Percentiles rank a stretch among this genome's conserved stretches.
Conservation (phyloP, 352 stramenopile species). For the Globisporangium ultimum region DNA sequence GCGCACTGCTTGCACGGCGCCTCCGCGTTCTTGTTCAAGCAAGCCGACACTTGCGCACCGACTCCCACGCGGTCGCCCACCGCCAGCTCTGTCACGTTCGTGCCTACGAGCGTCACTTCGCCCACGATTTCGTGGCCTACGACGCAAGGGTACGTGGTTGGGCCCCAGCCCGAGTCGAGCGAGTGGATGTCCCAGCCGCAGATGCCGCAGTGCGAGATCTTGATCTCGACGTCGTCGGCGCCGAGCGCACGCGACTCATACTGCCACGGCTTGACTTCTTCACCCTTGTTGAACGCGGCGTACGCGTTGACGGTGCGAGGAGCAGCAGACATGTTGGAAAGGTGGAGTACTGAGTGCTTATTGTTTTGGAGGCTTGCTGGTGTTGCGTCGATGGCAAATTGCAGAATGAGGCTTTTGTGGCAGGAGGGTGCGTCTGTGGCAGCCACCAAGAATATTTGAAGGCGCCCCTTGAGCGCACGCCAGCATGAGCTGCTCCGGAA, state of each 20-base stretch:
- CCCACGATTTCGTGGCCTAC: slow-evolving; percentile 58
- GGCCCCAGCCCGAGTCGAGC: slow-evolving; percentile 43
- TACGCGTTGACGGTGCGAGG: too few species aligned
- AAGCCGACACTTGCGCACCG: slow-evolving; percentile 71
- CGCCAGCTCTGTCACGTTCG: slow-evolving; percentile 50
- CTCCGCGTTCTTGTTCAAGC: slow-evolving; percentile 49
- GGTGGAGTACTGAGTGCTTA: too few species aligned
- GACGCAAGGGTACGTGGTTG: slow-evolving; percentile 36
- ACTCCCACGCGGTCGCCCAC: slow-evolving; percentile 79
- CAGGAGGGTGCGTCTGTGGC: too few species aligned
- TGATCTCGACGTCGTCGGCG: slow-evolving; percentile 48
- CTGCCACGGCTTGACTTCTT: slow-evolving; percentile 30
- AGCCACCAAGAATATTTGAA: too few species aligned
- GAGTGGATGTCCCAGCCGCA: slow-evolving; percentile 54
- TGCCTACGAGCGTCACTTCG: slow-evolving; percentile 33
- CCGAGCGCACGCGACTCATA: slow-evolving; percentile 43
- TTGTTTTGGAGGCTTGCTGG: too few species aligned
- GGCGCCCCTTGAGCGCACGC: too few species aligned
- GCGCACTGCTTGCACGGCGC: slow-evolving; percentile 56
- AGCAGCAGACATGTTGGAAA: too few species aligned
- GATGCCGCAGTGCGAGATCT: slow-evolving; percentile 61
- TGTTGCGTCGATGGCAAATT: too few species aligned
- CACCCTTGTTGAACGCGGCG: slow-evolving; percentile 31
- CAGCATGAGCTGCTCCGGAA: too few species aligned
- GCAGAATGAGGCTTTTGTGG: too few species aligned